Evolutionary conservation across 2,329 filamentous ascomycete genomes (phyloP), one percentile per base, ranked within the genome.

Genomic region (Tolypocladium ovalisporum): DNA sequence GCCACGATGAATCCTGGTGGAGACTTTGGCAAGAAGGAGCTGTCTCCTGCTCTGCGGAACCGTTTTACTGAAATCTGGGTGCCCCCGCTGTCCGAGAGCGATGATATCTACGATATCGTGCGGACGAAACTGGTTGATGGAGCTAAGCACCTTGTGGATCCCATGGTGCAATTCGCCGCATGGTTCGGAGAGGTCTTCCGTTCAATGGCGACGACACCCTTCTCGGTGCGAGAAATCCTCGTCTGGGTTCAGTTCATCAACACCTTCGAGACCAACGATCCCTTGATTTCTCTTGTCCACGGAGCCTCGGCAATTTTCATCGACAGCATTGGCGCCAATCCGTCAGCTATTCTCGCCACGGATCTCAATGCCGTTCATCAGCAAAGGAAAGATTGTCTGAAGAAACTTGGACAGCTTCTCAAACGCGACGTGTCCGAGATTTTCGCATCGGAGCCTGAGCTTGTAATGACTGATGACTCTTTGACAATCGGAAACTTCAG

Each of bases 1-100:
- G 93, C 94, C 4, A 99, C 94, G 0, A 99, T 99, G 94, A 99
- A 99, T 64, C 94, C 94, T 10, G 95, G 95, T 54, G 94, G 95
- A 52, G 94, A 99, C 68, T 99, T 97, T 70, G 94, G 94, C 62
- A 99, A 99, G 75, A 90, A 93, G 64, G 94, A 99, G 70, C 80
- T 99, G 15, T 99, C 94, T 1, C 94, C 94, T 3, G 95, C 94
- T 17, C 76, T 99, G 59, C 83, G 94, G 52, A 99, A 99, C 69
- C 89, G 94, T 59, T 96, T 99, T 70, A 99, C 94, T 0, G 94
- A 99, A 72, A 97, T 99, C 10, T 99, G 94, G 94, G 94, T 97
- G 0, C 91, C 94, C 1, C 83, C 92, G 1, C 76, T 97, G 58
- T 91, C 90, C 1, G 89, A 93, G 59, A 82, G 84, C 55, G 86